A percentile compares a stretch with the other conserved stretches of the same genome.
phyloP scores from a whole-genome alignment of 1,284 basidiomycete genomes.

The Heliocybe sulcata region DNA sequence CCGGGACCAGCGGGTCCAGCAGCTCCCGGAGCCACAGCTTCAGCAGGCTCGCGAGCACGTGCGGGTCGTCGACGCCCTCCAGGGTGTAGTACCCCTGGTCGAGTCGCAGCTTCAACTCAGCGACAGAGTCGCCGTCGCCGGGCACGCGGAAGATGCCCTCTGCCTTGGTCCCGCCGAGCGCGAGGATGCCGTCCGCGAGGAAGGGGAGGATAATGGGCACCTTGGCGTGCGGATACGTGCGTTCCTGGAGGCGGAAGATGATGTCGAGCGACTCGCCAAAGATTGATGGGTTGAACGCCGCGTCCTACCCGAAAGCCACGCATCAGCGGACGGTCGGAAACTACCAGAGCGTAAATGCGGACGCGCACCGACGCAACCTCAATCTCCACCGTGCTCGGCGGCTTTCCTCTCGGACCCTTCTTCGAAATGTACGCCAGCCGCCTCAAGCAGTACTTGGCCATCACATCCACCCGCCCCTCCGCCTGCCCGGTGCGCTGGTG shows the following conservation, averaged over 20 bases:
- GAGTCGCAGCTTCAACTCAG: constrained; percentile 80
- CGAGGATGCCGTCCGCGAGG: constrained; percentile 84
- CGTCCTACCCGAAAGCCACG: constrained; percentile 51
- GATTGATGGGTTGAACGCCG: constrained; percentile 89
- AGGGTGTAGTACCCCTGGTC: constrained; percentile 88
- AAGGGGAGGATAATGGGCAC: constrained; percentile 90
- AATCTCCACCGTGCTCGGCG: constrained; percentile 76
- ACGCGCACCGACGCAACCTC: constrained; percentile 70
- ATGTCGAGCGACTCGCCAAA: constrained; percentile 86
- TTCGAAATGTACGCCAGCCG: constrained; percentile 66
- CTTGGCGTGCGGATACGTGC: constrained; percentile 76
- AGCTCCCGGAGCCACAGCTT: constrained; percentile 92
- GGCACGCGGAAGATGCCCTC: constrained; percentile 91
- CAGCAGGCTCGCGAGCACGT: constrained; percentile 80
- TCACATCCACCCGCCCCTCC: constrained; percentile 75
- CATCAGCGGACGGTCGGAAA: no score
- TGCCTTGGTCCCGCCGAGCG: constrained; percentile 73
- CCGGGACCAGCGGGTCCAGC: constrained; percentile 80
- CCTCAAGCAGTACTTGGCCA: constrained; percentile 82
- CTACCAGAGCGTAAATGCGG: no score
- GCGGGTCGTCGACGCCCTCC: constrained; percentile 81
- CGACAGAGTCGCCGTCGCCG: constrained; percentile 81
- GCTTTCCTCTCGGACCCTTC: constrained; percentile 79
- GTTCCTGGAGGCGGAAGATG: constrained; percentile 76
- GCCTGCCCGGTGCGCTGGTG: constrained; percentile 56